A percentile compares a stretch with the other conserved stretches of the same genome.
Conservation (phyloP, 495 filamentous ascomycete species). For the Hypoxylon subgilvum region DNA sequence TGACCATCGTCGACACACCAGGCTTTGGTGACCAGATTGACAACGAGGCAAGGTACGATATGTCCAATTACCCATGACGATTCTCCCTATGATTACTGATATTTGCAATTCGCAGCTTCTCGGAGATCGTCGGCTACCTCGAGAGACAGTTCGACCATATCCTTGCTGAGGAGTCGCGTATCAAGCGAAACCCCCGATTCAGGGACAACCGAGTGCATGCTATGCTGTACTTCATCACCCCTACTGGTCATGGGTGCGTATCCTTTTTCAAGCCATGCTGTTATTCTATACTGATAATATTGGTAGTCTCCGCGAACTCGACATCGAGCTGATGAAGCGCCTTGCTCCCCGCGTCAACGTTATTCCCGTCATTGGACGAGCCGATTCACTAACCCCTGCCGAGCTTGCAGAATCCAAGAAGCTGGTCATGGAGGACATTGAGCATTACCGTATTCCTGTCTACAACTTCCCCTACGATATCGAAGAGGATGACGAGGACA, state of each 20-base stretch:
- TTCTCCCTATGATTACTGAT: conserved; percentile 11
- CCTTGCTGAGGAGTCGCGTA: conserved; percentile 97
- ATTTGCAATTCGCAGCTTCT: conserved; percentile 67
- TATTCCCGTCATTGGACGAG: conserved; percentile 97
- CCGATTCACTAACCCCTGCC: conserved; percentile 93
- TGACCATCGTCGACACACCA: conserved; percentile 98
- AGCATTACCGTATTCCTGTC: conserved; percentile 98
- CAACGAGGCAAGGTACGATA: conserved; percentile 91
- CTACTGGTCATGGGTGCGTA: conserved; percentile 89
- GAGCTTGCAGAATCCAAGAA: conserved; percentile 99
- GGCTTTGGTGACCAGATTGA: conserved; percentile 99
- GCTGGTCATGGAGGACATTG: conserved; percentile 99
- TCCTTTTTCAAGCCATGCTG: neutral
- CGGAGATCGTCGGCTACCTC: conserved; percentile 95
- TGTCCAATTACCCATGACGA: neutral
- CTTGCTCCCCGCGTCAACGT: conserved; percentile 98
- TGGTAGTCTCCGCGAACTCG: conserved; percentile 88
- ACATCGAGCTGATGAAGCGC: conserved; percentile 99
- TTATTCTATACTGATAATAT: conserved; percentile 33
- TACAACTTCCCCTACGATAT: conserved; percentile 99
- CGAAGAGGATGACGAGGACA: conserved; percentile 99
- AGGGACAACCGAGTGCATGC: conserved; percentile 98
- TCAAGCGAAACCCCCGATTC: conserved; percentile 99
- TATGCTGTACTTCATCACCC: conserved; percentile 98
- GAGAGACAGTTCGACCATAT: conserved; percentile 99